phyloP scores from a whole-genome alignment of 208 protist species.

The Acanthamoeba healyi region DNA sequence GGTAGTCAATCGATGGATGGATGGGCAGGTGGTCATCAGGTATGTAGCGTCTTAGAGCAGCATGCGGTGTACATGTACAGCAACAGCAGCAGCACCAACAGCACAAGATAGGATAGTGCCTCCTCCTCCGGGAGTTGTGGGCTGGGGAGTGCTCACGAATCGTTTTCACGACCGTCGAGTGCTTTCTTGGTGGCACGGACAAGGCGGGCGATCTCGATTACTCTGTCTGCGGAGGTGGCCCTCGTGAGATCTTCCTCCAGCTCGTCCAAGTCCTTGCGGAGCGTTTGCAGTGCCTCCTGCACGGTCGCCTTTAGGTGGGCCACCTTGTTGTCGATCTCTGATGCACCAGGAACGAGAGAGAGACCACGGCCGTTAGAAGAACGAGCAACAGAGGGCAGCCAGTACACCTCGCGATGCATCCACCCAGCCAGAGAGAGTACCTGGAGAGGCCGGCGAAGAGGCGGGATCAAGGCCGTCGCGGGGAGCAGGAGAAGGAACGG shows the following conservation, averaged over 20 bases:
- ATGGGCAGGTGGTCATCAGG: too few species aligned
- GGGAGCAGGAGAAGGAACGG: too few species aligned
- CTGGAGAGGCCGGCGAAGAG: background rate
- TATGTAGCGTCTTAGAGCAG: too few species aligned
- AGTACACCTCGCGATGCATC: too few species aligned
- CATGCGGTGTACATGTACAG: too few species aligned
- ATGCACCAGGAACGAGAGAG: background rate
- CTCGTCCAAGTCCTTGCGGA: slow-evolving; percentile 39
- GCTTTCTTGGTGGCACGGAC: slow-evolving; percentile 35
- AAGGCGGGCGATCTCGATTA: background rate
- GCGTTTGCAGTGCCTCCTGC: slow-evolving; percentile 1
- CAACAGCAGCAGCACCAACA: background rate
- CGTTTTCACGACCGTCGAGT: slow-evolving; percentile 6
- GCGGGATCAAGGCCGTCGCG: background rate
- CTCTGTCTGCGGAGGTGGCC: background rate
- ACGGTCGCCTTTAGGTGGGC: slow-evolving; percentile 44
- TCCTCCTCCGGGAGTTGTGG: too few species aligned
- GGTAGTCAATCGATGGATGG: too few species aligned
- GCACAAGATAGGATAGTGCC: background rate
- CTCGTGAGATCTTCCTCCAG: background rate
- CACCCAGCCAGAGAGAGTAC: background rate
- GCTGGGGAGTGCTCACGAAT: background rate
- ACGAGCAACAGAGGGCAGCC: background rate
- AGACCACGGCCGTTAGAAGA: background rate
- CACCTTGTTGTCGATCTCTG: slow-evolving; percentile 61